Base-by-base conservation (phyloP, 2,329 filamentous ascomycete species). In the Fusarium begoniae region DNA sequence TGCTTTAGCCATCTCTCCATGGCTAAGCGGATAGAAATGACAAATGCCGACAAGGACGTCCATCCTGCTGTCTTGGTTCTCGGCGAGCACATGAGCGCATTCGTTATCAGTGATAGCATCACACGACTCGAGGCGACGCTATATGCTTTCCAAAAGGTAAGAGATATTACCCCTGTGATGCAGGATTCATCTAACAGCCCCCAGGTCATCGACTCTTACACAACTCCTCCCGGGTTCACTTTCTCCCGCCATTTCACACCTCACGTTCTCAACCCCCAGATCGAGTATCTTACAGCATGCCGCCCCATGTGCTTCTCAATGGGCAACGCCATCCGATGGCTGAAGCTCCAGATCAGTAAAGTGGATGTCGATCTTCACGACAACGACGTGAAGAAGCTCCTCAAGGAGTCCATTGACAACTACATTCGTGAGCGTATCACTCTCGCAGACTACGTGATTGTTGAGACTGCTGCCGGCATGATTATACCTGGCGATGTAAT, bases 261-360 rank as follows among this genome's bases (percentile, higher is more conserved):
- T 17, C 94, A 98, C 82, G 91, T 94, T 73, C 90, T 99, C 68
- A 96, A 95, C 79, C 94, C 95, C 43, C 96, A 99, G 83, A 98
- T 99, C 79, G 95, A 97, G 74, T 98, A 97, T 80, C 89, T 99
- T 69, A 94, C 94, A 69, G 94, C 94, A 75, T 98, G 95, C 80
- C 92, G 96, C n/a, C 95, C 96, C 40, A 93, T 99, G 84, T 97
- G 94, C 75, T 96, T 98, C 83, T 94, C 94, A 71, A 98, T 98
- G 92, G 96, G 96, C 69, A 99, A 98, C 82, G 95, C 95, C 41
- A 97, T 99, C 80, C 91, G 96, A 62, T 96, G 95, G 88, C 88
- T 99, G 56, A 99, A 99, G 86, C 90, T 98, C 54, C 91, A 94
- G 79, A 96, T 99, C 80, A 93, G 94, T 78, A 94, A 94, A 77